A percentile compares a stretch with the other conserved stretches of the same genome.
These are phyloP conservation scores for Ilyonectria robusta DNA, from an alignment of 2,329 filamentous ascomycete genomes.

Conservation along the genomic window DNA sequence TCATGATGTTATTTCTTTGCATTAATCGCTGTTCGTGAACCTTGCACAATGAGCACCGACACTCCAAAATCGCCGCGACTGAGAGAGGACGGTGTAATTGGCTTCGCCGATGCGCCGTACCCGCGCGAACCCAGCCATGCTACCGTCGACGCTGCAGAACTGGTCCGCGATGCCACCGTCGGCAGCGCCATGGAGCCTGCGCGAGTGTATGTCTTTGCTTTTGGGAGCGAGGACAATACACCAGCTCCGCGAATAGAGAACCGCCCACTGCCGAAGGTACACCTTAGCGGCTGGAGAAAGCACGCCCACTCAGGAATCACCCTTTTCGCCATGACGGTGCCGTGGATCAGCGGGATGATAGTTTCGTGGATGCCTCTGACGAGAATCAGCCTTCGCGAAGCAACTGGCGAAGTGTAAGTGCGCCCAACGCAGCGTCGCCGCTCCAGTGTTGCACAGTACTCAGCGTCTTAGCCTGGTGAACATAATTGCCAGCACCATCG, in stretches of 20 bases:
- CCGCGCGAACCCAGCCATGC: not conserved
- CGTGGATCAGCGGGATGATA: not conserved
- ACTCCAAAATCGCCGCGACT: not conserved
- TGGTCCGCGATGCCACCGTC: not conserved
- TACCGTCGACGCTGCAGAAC: not conserved
- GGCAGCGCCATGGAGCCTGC: not conserved
- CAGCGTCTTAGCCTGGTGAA: not conserved
- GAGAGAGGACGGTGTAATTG: not conserved
- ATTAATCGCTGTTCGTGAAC: too few relatives aligned
- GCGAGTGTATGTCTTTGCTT: too few relatives aligned
- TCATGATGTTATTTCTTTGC: not conserved
- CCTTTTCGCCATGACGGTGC: not conserved
- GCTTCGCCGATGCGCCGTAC: slow-evolving; percentile 15
- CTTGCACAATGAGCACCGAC: not conserved
- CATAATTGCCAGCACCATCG: slow-evolving; percentile 1
- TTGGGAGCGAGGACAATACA: not conserved
- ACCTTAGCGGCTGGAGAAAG: not conserved
- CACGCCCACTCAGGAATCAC: not conserved
- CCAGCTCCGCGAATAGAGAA: not conserved
- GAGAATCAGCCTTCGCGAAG: not conserved
- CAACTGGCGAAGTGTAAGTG: not conserved
- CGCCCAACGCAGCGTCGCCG: too few relatives aligned
- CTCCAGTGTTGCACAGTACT: not conserved
- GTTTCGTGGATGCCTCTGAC: slow-evolving; percentile 3
- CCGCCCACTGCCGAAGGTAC: not conserved